Base-by-base conservation (phyloP, 139 green algal species). In the Eudorina sp. region DNA sequence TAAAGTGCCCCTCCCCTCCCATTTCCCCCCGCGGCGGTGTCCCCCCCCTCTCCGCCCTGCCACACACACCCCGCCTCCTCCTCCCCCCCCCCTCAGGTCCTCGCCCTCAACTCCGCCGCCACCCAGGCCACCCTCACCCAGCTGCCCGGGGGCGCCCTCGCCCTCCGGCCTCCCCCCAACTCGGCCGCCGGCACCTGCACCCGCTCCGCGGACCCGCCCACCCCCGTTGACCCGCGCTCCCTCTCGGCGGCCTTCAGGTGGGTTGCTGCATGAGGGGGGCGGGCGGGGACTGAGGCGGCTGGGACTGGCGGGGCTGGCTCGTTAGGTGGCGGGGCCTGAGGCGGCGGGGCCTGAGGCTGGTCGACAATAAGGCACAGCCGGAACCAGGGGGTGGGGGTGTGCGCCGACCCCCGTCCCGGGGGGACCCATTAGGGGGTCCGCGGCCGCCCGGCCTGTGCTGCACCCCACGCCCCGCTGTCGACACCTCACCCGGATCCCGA, bases 191-290 rank as follows among this genome's bases (percentile, higher is more conserved):
- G n/a, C n/a, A n/a, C n/a, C n/a, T n/a, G n/a, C n/a, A n/a, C n/a
- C n/a, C n/a, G n/a, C n/a, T n/a, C n/a, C n/a, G n/a, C n/a, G n/a
- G 82, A 88, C 29, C 4, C 21, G 23, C 64, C 82, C 46, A 88
- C 82, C 19, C 66, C 66, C 19, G 53, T 88, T 0, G 82, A 88
- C 46, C 40, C 53, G 23, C 23, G 34, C 5, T 23, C 64, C 2
- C 68, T 80, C 9, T 46, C 64, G 21, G 6, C 11, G 34, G 82
- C 82, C 1, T 88, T 80, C 82, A 80, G 80, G 80, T 86, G 45
- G 18, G 74, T 13, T 46, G 7, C 21, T 13, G 38, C 14, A 3
- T 53, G 27, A 6, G 60, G 29, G 36, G 3, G 29, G 21, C 8
- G 58, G 31, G 51, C 5, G 53, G 75, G 31, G 46, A 8, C 7